Evolutionary conservation across 306 rosid species (phyloP).

Genomic region (Delonix regia): DNA sequence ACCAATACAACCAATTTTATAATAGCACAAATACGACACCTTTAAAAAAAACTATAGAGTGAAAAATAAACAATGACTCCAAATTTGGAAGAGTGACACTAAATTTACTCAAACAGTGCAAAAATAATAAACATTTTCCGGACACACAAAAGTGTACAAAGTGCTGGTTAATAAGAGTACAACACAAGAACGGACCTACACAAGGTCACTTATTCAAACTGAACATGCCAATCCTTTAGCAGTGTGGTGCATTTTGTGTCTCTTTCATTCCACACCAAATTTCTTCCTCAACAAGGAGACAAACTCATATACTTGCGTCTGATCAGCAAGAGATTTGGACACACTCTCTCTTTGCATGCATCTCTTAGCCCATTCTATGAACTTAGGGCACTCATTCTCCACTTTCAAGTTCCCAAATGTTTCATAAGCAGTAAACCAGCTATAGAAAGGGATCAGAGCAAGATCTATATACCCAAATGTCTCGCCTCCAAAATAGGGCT

Average conservation of each 20-base stretch:
- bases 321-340: not conserved
- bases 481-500: not conserved
- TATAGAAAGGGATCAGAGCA: not conserved
- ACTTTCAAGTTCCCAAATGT: not conserved
- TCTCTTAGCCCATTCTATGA: not conserved
- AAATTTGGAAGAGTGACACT: too few relatives aligned
- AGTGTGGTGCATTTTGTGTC: not conserved
- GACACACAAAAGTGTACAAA: too few relatives aligned
- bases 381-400: not conserved
- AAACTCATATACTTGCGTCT: not conserved
- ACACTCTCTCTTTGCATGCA: not conserved
- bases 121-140: too few relatives aligned
- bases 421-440: not conserved
- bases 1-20: too few relatives aligned
- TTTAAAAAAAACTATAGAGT: too few relatives aligned
- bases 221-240: not conserved
- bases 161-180: not conserved
- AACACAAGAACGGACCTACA: not conserved
- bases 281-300: not conserved
- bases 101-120: too few relatives aligned
- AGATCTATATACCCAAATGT: not conserved
- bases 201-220: constrained; percentile 1
- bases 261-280: not conserved
- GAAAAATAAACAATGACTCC: too few relatives aligned
- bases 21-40: too few relatives aligned